A percentile compares a stretch with the other conserved stretches of the same genome.
These are phyloP conservation scores for Dentipellis sp. DNA, from an alignment of 768 basidiomycete species.

Conservation along the genomic window DNA sequence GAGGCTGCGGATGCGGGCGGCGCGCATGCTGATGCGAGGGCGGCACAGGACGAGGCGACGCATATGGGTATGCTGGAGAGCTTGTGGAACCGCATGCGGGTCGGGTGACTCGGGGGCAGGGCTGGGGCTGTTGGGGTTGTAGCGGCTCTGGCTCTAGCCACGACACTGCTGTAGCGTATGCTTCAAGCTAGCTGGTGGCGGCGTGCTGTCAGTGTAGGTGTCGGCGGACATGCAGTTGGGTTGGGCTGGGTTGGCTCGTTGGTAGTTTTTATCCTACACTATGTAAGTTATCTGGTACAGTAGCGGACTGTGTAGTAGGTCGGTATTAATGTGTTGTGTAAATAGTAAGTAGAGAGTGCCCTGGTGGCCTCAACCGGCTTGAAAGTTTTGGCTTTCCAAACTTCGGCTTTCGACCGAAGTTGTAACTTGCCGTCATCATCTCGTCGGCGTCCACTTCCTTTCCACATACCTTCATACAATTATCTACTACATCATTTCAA, in stretches of 20 bases:
- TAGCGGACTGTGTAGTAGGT: no score
- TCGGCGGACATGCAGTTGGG: background rate
- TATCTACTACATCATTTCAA: no score
- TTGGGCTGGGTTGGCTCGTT: background rate
- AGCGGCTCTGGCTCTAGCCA: background rate
- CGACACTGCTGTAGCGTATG: background rate
- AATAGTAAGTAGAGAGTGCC: no score
- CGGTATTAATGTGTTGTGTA: no score
- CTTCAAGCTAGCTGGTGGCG: background rate
- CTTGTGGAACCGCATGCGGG: slow-evolving; percentile 8
- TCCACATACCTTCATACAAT: no score
- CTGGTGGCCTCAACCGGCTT: no score
- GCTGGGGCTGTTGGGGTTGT: background rate
- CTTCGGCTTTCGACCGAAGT: no score
- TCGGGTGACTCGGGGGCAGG: background rate
- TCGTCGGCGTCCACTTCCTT: no score
- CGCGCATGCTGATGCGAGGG: background rate
- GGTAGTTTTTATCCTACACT: background rate
- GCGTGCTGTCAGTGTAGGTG: background rate
- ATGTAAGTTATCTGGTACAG: background rate
- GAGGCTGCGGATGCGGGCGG: background rate
- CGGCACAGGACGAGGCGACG: background rate
- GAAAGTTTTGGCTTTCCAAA: no score
- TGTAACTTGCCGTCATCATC: no score
- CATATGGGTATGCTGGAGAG: background rate